A percentile compares a stretch with the other conserved stretches of the same genome.
These are phyloP conservation scores for Angophora floribunda DNA, from an alignment of 345 rosid genomes.

Conservation along the genomic window DNA sequence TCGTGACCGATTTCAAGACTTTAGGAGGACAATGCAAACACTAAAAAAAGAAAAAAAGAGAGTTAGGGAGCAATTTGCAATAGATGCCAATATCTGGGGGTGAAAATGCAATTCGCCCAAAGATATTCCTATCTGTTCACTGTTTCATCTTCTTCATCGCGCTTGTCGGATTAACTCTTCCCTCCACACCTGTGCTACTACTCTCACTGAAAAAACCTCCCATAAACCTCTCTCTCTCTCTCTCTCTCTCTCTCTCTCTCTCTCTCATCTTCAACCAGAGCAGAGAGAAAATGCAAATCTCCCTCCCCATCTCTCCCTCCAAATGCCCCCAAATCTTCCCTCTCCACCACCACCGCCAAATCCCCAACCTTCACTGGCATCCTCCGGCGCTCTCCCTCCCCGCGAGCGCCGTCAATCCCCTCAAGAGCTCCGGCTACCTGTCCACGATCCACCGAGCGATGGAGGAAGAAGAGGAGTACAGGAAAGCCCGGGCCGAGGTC, in stretches of 20 bases:
- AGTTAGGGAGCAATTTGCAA: background rate
- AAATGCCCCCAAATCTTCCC: constrained; percentile 28
- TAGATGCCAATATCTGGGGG: background rate
- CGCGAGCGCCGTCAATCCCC: constrained; percentile 11
- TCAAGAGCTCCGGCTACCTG: constrained; percentile 37
- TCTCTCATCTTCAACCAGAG: background rate
- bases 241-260: background rate
- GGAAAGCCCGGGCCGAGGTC: constrained; percentile 81
- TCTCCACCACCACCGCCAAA: constrained; percentile 7
- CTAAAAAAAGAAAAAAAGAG: background rate
- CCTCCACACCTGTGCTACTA: background rate
- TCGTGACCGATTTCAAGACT: background rate
- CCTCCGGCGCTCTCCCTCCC: constrained; percentile 8
- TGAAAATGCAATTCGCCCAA: background rate
- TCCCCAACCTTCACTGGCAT: background rate
- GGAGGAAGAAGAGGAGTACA: constrained; percentile 81
- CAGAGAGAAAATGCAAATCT: constrained; percentile 21
- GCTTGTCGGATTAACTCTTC: background rate
- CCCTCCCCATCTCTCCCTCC: constrained; percentile 22
- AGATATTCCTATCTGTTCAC: background rate
- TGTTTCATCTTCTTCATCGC: background rate
- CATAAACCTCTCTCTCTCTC: background rate
- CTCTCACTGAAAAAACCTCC: background rate
- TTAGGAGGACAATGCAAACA: background rate
- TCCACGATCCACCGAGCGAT: constrained; percentile 67